Conservation (phyloP, 192 early-diverging fungal genomes). For the Globomyces pollinis-pini region DNA sequence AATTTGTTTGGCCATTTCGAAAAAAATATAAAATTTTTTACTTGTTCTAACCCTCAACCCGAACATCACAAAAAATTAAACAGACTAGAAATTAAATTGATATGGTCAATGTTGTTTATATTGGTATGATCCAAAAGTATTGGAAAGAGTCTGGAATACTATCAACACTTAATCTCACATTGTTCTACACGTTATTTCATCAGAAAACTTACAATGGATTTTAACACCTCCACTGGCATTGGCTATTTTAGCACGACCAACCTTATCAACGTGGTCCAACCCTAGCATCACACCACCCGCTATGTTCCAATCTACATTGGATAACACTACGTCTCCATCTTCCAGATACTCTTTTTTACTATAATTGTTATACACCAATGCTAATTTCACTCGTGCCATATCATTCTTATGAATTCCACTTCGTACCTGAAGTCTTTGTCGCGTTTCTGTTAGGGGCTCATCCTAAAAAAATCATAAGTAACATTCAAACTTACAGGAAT, state of each 20-base stretch:
- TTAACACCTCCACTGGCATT: neutral
- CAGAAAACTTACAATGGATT: neutral
- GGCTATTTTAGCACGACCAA: conserved; percentile 12
- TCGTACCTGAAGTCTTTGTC: conserved; percentile 58
- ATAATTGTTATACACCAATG: conserved; percentile 11
- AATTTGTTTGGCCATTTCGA: conserved; percentile 54
- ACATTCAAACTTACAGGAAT: too few species aligned
- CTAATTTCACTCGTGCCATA: conserved; percentile 57
- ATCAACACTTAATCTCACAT: too few species aligned
- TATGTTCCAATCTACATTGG: neutral
- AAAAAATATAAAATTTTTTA: neutral
- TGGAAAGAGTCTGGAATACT: too few species aligned
- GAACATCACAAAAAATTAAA: too few species aligned
- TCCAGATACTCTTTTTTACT: conserved; percentile 27
- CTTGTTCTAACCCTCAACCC: neutral
- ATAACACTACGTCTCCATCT: conserved; percentile 21
- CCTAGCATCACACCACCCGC: conserved; percentile 19
- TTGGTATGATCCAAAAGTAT: too few species aligned
- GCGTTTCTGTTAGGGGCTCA: conserved; percentile 63
- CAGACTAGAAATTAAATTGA: too few species aligned
- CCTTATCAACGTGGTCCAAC: conserved; percentile 36
- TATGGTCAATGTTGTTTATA: too few species aligned
- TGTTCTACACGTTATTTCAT: too few species aligned
- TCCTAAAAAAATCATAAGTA: conserved; percentile 31
- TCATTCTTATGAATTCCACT: conserved; percentile 81